Conservation (phyloP, 495 filamentous ascomycete genomes). For the Aspergillus biplanus region DNA sequence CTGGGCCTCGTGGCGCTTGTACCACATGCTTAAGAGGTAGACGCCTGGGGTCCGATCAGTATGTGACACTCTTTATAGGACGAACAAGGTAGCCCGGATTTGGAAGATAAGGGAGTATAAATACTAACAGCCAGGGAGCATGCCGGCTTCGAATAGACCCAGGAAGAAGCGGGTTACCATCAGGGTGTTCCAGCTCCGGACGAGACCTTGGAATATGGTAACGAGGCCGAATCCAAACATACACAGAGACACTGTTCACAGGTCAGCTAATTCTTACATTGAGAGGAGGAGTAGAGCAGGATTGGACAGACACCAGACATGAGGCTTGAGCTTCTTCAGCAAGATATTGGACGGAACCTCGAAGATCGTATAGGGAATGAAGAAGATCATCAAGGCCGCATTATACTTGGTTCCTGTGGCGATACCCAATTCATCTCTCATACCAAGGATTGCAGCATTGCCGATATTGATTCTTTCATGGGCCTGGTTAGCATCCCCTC, state of each 20-base stretch:
- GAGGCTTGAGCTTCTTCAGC: slow-evolving; percentile 65
- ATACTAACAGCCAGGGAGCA: slow-evolving; percentile 66
- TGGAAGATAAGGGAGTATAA: background rate
- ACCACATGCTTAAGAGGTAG: slow-evolving; percentile 86
- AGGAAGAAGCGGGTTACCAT: slow-evolving; percentile 79
- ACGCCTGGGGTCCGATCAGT: slow-evolving; percentile 5
- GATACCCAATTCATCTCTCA: slow-evolving; percentile 63
- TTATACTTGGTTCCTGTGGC: slow-evolving; percentile 50
- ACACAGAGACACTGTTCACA: slow-evolving; percentile 57
- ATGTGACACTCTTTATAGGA: background rate
- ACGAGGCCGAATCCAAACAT: slow-evolving; percentile 80
- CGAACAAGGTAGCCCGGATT: too few species aligned
- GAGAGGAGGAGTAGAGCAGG: slow-evolving; percentile 19
- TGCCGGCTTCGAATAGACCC: slow-evolving; percentile 76
- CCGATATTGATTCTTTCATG: slow-evolving; percentile 57
- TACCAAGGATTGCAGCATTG: slow-evolving; percentile 59
- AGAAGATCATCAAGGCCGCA: slow-evolving; percentile 63
- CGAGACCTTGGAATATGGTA: slow-evolving; percentile 73
- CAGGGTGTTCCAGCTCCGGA: slow-evolving; percentile 70
- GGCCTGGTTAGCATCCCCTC: background rate
- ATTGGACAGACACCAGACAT: slow-evolving; percentile 47
- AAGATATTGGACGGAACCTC: slow-evolving; percentile 68
- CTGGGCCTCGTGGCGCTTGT: slow-evolving; percentile 81
- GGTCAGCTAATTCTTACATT: slow-evolving; percentile 9
- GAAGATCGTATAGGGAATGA: slow-evolving; percentile 64